phyloP scores from a whole-genome alignment of 2,329 filamentous ascomycete genomes.

The Dactylellina drechsleri region DNA sequence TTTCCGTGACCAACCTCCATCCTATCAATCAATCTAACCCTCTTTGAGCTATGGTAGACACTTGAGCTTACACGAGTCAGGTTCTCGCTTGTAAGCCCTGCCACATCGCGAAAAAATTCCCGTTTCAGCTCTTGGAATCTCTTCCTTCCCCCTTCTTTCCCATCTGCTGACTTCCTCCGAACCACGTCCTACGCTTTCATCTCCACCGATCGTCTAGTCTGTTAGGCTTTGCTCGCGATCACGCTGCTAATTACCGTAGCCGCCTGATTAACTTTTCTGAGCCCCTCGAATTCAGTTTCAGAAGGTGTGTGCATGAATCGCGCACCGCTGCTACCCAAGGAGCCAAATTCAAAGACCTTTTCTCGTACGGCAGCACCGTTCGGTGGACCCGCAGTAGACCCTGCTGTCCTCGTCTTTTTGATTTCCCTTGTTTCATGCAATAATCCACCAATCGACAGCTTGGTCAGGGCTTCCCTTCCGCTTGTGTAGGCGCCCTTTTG shows the following conservation, averaged over 20 bases:
- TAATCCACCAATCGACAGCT: constrained; percentile 26
- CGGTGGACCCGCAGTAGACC: constrained; percentile 50
- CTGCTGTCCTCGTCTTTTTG: constrained; percentile 38
- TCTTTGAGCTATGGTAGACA: neutral
- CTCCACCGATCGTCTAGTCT: constrained; percentile 50
- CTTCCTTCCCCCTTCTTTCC: constrained; percentile 42
- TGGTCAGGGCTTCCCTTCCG: constrained; percentile 22
- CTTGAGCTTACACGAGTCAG: constrained; percentile 41
- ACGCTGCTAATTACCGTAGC: constrained; percentile 43
- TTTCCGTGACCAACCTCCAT: neutral
- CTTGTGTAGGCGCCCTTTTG: constrained; percentile 39
- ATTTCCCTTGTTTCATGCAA: constrained; percentile 51
- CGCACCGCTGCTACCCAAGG: constrained; percentile 18
- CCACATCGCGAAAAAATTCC: constrained; percentile 54
- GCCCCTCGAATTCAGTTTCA: constrained; percentile 22
- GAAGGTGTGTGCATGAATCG: constrained; percentile 42
- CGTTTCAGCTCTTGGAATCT: constrained; percentile 50
- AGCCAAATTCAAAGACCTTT: constrained; percentile 23
- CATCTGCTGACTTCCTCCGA: constrained; percentile 52
- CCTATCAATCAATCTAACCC: constrained; percentile 5
- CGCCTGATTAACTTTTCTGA: constrained; percentile 32
- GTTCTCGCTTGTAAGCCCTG: constrained; percentile 50
- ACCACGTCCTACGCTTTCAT: constrained; percentile 44
- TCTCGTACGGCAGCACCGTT: constrained; percentile 27
- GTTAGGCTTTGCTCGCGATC: constrained; percentile 35